Evolutionary conservation across 495 filamentous ascomycete species (phyloP), one percentile per base, ranked within the genome.

Genomic region (Chaetomium tenue): DNA sequence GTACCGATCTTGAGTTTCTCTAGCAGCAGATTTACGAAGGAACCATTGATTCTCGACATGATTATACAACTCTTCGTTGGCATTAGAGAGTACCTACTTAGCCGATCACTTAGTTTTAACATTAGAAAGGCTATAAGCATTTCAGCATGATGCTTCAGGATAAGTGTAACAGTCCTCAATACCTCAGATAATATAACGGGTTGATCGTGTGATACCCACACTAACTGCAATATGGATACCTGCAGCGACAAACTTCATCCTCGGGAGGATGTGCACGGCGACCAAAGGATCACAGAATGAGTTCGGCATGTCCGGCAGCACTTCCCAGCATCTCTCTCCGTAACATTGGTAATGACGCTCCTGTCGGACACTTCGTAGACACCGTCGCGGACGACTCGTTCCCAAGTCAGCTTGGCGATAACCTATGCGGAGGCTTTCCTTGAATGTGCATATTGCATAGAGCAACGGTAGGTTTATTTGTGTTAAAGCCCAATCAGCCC

Each of bases 1-100:
- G n/a, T n/a, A n/a, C n/a, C n/a, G n/a, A n/a, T n/a, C n/a, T n/a
- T n/a, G n/a, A n/a, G n/a, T n/a, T n/a, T n/a, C n/a, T n/a, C n/a
- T n/a, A n/a, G 51, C 51, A 15, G 51, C 51, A 30, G 51, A 54
- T 54, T 33, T 54, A 54, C 51, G 51, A 54, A 54, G 51, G 25
- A 54, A 26, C 51, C 51, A 54, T 25, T 55, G 52, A 37, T 55
- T 55, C 15, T 37, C 52, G 52, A 55, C 52, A 30, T 26, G 28
- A 15, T 55, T 28, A 28, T 20, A 55, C n/a, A 7, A 39, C 0
- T 39, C 28, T 55, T n/a, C n/a, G 28, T 55, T 25, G 28, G 52
- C 18, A 33, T 20, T 28, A 22, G 9, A 23, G 22, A 50, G 47
- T 20, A 50, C 28, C 28, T 30, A 30, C 28, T 3, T n/a, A n/a